Evolutionary conservation across 2,329 filamentous ascomycete species (phyloP).

Genomic region (Cephalotrichum gorgonifer): DNA sequence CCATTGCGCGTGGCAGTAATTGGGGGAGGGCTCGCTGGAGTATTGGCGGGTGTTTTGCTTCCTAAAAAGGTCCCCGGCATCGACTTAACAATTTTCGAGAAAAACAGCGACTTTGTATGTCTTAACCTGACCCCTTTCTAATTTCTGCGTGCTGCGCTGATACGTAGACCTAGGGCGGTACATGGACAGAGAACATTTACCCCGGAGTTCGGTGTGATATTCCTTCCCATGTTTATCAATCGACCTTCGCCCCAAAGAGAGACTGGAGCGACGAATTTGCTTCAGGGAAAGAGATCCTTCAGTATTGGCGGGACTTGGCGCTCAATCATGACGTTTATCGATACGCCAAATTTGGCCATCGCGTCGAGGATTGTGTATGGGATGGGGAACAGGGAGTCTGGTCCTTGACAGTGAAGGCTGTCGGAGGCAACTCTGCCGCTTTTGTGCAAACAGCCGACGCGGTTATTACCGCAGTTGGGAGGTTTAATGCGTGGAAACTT

Average conservation of each 20-base stretch:
- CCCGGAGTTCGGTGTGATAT: conserved; percentile 60
- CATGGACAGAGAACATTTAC: conserved; percentile 47
- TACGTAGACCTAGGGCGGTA: conserved; percentile 28
- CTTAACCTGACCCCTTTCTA: neutral
- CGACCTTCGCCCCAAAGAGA: conserved; percentile 55
- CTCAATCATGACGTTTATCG: conserved; percentile 55
- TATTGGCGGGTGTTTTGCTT: conserved; percentile 52
- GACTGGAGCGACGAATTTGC: conserved; percentile 62
- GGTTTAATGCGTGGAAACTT: conserved; percentile 55
- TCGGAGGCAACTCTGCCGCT: conserved; percentile 23
- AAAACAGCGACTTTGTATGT: conserved; percentile 55
- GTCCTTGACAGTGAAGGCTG: conserved; percentile 35
- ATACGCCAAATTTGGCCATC: conserved; percentile 41
- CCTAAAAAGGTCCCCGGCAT: conserved; percentile 60
- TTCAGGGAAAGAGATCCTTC: conserved; percentile 53
- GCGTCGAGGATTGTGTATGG: conserved; percentile 49
- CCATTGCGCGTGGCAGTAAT: conserved; percentile 22
- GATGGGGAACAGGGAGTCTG: conserved; percentile 38
- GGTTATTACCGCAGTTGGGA: conserved; percentile 51
- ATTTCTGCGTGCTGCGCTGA: neutral
- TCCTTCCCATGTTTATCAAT: conserved; percentile 60
- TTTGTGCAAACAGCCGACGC: conserved; percentile 43
- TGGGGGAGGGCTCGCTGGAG: conserved; percentile 23
- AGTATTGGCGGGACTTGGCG: conserved; percentile 55
- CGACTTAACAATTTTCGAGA: conserved; percentile 56